Percentiles rank a stretch among this genome's conserved stretches.
Conservation (phyloP, 2,329 filamentous ascomycete genomes). For the Scytalidium lignicola region DNA sequence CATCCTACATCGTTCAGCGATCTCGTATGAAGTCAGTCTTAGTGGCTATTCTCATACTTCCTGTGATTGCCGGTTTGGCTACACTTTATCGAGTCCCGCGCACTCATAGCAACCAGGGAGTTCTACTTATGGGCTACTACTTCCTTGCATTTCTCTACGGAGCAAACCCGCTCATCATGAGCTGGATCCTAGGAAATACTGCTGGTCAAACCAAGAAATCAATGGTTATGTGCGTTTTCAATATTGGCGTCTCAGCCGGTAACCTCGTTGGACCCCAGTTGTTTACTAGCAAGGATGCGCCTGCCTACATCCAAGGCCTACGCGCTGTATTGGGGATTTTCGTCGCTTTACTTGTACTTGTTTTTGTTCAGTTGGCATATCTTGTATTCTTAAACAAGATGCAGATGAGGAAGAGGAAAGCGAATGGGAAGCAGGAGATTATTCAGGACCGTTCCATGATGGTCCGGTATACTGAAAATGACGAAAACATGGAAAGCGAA, state of each 20-base stretch:
- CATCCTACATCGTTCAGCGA: conserved; percentile 51
- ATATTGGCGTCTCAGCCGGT: conserved; percentile 53
- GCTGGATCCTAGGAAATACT: conserved; percentile 64
- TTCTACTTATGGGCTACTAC: conserved; percentile 56
- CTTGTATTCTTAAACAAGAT: conserved; percentile 50
- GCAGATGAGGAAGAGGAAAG: conserved; percentile 47
- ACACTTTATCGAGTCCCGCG: conserved; percentile 50
- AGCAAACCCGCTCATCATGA: conserved; percentile 58
- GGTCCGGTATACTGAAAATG: conserved; percentile 35
- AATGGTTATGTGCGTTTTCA: conserved; percentile 56
- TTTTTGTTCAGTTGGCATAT: conserved; percentile 47
- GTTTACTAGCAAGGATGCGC: conserved; percentile 51
- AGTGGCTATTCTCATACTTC: conserved; percentile 47
- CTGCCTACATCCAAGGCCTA: conserved; percentile 51
- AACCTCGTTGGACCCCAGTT: conserved; percentile 62
- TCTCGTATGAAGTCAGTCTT: conserved; percentile 50
- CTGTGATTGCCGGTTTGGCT: conserved; percentile 52
- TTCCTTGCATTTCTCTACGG: conserved; percentile 59
- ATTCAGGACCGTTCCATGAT: conserved; percentile 57
- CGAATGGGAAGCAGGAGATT: conserved; percentile 53
- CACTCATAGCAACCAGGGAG: conserved; percentile 31
- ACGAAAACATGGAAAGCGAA: conserved; percentile 13
- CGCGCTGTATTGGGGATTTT: conserved; percentile 48
- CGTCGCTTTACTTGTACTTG: conserved; percentile 43
- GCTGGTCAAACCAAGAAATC: conserved; percentile 62